phyloP scores from a whole-genome alignment of 179 eudicot genomes.

The Pouteria campechiana region DNA sequence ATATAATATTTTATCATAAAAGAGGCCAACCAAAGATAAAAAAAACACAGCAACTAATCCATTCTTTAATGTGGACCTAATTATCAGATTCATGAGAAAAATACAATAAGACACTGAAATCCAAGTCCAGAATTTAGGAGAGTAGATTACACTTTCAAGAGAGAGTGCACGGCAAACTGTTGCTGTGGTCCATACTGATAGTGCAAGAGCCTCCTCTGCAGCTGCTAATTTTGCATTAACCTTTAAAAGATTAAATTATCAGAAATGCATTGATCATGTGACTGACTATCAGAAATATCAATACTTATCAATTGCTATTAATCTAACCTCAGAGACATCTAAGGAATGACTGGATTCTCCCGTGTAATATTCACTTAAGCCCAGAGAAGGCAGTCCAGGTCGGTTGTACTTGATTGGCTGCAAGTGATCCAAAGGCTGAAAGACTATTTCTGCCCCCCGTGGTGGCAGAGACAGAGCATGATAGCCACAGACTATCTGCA shows the following conservation, averaged over 20 bases:
- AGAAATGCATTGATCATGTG: no score
- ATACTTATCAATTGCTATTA: slow-evolving; percentile 1
- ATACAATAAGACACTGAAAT: not conserved
- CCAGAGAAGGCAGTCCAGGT: slow-evolving; percentile 50
- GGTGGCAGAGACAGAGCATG: slow-evolving; percentile 53
- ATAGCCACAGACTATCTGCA: slow-evolving; percentile 74
- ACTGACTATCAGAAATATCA: no score
- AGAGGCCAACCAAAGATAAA: no score
- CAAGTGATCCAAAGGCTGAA: slow-evolving; percentile 88
- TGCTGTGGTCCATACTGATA: slow-evolving; percentile 84
- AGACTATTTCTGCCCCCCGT: slow-evolving; percentile 61
- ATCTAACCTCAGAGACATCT: slow-evolving; percentile 44
- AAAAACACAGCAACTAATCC: no score
- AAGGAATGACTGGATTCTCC: slow-evolving; percentile 18
- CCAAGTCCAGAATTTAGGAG: not conserved
- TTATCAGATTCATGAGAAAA: no score
- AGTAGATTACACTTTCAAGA: slow-evolving; percentile 64
- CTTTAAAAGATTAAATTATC: slow-evolving; percentile 23
- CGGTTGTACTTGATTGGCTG: slow-evolving; percentile 64
- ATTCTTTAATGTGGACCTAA: no score
- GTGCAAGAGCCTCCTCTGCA: slow-evolving; percentile 86
- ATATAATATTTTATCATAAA: no score
- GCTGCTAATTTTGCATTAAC: slow-evolving; percentile 64
- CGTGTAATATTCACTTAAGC: slow-evolving; percentile 24
- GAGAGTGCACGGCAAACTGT: slow-evolving; percentile 87